A percentile compares a stretch with the other conserved stretches of the same genome.
phyloP scores from a whole-genome alignment of 192 early-diverging fungal species.

The Glomus cerebriforme region DNA sequence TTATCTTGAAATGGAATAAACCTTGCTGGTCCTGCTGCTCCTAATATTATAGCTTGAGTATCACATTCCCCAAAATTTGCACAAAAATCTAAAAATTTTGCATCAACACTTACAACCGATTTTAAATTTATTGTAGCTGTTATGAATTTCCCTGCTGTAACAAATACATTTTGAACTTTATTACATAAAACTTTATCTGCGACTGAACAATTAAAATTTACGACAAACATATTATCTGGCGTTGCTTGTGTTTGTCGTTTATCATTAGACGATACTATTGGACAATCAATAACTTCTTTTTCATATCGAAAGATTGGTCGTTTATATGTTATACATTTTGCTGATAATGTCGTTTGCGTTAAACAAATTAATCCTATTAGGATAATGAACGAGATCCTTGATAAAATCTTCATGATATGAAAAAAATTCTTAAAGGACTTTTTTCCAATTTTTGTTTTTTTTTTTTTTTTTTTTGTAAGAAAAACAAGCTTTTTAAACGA shows the following conservation, averaged over 20 bases:
- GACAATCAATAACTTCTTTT: too few species aligned
- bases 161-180: conserved; percentile 35
- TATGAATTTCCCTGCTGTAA: conserved; percentile 35
- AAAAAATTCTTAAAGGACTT: too few species aligned
- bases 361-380: neutral
- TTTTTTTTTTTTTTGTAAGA: too few species aligned
- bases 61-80: neutral
- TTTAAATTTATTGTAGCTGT: conserved; percentile 33
- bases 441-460: too few species aligned
- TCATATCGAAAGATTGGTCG: too few species aligned
- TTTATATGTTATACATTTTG: neutral
- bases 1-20: conserved; percentile 41
- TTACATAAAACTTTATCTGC: conserved; percentile 18
- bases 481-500: too few species aligned
- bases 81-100: conserved; percentile 43
- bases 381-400: neutral
- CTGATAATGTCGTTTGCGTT: neutral
- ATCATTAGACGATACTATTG: too few species aligned
- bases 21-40: conserved; percentile 35
- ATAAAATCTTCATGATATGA: neutral
- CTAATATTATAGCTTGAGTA: neutral
- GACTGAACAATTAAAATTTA: neutral
- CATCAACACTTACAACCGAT: conserved; percentile 38
- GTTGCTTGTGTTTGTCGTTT: neutral
- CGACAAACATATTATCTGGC: neutral